These are phyloP conservation scores for Silene conica DNA, from an alignment of 148 eudicot genomes.

Conservation along the genomic window DNA sequence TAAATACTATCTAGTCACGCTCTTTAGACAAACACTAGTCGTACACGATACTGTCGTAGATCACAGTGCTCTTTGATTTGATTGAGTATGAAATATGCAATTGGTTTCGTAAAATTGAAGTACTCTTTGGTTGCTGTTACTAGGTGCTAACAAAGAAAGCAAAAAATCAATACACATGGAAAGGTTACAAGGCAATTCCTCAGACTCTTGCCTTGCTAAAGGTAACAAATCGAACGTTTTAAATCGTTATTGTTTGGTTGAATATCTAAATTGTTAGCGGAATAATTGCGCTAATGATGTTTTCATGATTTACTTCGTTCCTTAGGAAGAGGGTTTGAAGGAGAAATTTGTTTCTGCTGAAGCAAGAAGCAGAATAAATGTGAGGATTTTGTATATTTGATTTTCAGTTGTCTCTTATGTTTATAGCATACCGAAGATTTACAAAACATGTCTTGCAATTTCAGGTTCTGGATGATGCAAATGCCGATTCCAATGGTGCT, in stretches of 20 bases:
- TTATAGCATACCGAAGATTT: background rate
- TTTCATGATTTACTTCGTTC: background rate
- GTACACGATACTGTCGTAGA: no score
- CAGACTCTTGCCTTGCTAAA: conserved; percentile 55
- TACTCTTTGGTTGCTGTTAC: no score
- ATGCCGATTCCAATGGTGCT: conserved; percentile 32
- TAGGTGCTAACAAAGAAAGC: conserved; percentile 75
- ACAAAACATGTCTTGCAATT: conserved; percentile 1
- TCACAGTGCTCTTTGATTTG: no score
- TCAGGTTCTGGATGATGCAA: conserved; percentile 40
- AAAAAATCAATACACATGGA: conserved; percentile 77
- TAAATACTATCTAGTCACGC: no score
- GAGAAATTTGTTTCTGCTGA: conserved; percentile 38
- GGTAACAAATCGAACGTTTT: conserved; percentile 30
- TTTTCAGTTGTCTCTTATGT: background rate
- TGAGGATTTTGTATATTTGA: conserved; percentile 21
- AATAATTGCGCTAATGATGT: background rate
- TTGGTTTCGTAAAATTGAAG: no score
- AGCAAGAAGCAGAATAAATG: conserved; percentile 35
- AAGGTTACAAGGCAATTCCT: conserved; percentile 71
- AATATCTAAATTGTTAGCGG: background rate
- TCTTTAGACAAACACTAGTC: no score
- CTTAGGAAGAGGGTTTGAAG: conserved; percentile 66
- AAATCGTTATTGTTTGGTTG: background rate
- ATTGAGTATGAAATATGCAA: background rate